These are phyloP conservation scores for Saksenaea vasiformis DNA, from an alignment of 371 early-diverging fungal genomes.

Conservation along the genomic window DNA sequence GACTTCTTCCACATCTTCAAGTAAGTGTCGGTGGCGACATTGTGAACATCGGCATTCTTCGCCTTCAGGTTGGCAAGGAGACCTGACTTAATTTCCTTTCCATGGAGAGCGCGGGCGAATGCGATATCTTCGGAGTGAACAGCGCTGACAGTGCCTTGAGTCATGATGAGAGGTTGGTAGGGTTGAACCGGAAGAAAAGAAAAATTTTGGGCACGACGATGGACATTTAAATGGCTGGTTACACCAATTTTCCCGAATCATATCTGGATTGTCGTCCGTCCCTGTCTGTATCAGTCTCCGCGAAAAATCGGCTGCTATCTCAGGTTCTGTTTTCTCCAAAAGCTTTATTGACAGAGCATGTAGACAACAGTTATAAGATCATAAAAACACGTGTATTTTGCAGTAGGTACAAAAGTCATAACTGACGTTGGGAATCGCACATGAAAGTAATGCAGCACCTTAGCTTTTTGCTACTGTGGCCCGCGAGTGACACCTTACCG, in stretches of 20 bases:
- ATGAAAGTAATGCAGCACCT: too few species aligned
- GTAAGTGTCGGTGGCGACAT: slow-evolving; percentile 60
- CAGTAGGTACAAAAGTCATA: too few species aligned
- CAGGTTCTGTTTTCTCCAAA: too few species aligned
- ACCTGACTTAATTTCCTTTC: slow-evolving; percentile 47
- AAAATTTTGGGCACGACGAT: background rate
- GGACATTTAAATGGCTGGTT: background rate
- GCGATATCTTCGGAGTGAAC: slow-evolving; percentile 52
- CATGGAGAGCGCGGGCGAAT: slow-evolving; percentile 55
- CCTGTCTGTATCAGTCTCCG: background rate
- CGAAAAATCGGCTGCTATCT: background rate
- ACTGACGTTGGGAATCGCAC: too few species aligned
- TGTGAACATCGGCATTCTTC: slow-evolving; percentile 59
- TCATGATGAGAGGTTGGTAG: slow-evolving; percentile 15
- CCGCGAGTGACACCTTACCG: too few species aligned
- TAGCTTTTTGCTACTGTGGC: too few species aligned
- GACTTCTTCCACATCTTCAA: slow-evolving; percentile 64
- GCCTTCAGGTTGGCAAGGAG: slow-evolving; percentile 51
- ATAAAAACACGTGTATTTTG: too few species aligned
- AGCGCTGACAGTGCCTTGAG: slow-evolving; percentile 36
- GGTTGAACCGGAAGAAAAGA: slow-evolving; percentile 6
- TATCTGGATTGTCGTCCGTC: background rate
- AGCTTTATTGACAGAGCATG: too few species aligned
- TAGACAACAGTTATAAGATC: too few species aligned
- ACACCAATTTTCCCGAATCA: background rate